Percentiles rank a stretch among this genome's conserved stretches.
Conservation (phyloP, 805 yeast genomes). For the Hemisphaericaspora nanyangensis region DNA sequence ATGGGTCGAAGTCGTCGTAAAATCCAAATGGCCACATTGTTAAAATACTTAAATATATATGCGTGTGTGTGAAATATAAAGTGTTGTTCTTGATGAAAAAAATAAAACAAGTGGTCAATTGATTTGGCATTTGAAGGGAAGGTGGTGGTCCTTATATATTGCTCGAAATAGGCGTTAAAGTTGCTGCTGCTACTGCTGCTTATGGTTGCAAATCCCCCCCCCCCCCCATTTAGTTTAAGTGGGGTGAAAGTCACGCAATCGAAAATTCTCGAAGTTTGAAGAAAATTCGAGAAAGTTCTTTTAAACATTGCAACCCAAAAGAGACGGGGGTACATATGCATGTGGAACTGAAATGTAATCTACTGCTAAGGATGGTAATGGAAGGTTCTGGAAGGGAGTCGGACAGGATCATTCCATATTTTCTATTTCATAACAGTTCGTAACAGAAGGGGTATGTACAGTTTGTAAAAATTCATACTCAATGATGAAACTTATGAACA, state of each 20-base stretch:
- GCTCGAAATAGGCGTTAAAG: background rate
- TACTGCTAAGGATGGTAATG: too few species aligned
- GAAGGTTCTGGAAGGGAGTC: too few species aligned
- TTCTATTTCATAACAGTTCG: too few species aligned
- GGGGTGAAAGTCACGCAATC: background rate
- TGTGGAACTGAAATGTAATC: too few species aligned
- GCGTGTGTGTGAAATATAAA: too few species aligned
- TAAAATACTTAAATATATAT: too few species aligned
- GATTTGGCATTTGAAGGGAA: background rate
- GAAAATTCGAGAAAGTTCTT: background rate
- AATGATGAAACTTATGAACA: too few species aligned
- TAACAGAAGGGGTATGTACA: too few species aligned
- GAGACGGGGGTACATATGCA: background rate
- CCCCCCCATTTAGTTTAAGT: too few species aligned
- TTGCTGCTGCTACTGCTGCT: background rate
- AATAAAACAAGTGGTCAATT: background rate
- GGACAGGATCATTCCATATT: too few species aligned
- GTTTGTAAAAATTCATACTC: too few species aligned
- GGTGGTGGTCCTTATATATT: background rate
- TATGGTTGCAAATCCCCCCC: background rate
- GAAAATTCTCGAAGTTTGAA: background rate
- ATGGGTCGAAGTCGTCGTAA: constrained; percentile 9
- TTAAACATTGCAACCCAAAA: background rate
- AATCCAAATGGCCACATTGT: constrained; percentile 3
- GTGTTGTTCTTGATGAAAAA: background rate